Evolutionary conservation across 2,329 filamentous ascomycete genomes (phyloP), one percentile per base, ranked within the genome.

Genomic region (Alternaria incomplexa): DNA sequence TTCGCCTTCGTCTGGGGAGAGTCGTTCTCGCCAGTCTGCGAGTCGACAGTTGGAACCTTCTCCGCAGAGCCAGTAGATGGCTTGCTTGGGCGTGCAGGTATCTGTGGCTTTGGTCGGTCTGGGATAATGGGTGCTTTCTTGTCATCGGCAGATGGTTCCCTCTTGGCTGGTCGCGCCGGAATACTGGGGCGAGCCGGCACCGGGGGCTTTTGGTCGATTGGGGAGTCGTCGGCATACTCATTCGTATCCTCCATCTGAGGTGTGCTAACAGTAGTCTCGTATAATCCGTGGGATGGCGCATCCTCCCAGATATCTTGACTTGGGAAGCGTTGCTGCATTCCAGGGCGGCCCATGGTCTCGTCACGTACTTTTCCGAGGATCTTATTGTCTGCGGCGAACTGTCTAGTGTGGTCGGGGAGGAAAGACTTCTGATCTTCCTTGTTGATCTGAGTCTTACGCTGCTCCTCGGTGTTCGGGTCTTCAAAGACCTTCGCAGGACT

Each of bases 261-360:
- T 44, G 69, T 72, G 63, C 77, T 81, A 53, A 96, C 89, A 0
- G 91, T 94, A 0, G 94, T 91, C 73, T 93, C 89, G 20, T 96
- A 86, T 66, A 91, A 86, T 61, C 92, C 87, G 73, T 92, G 95
- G 72, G 97, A 93, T 1, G 95, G 95, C 0, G 88, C 90, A 78
- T 98, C 95, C 81, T 98, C 95, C 95, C 95, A 97, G 45, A 97
- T 89, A 80, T 98, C 95, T 58, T 89, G 89, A 77, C 94, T 97
- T 0, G 95, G 95, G 78, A 98, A 98, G 12, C 93, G 89, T 55
- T 90, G 89, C 61, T 88, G 84, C 69, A 86, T 76, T 15, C 83
- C 83, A 22, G 90, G 84, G 12, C 80, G 81, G 17, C 69, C 85
- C 81, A 63, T 5, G 75, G 79, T n/a, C 11, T 75, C 73, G 62